Conservation (phyloP, 2,329 filamentous ascomycete species). For the Neocucurbitaria cava region DNA sequence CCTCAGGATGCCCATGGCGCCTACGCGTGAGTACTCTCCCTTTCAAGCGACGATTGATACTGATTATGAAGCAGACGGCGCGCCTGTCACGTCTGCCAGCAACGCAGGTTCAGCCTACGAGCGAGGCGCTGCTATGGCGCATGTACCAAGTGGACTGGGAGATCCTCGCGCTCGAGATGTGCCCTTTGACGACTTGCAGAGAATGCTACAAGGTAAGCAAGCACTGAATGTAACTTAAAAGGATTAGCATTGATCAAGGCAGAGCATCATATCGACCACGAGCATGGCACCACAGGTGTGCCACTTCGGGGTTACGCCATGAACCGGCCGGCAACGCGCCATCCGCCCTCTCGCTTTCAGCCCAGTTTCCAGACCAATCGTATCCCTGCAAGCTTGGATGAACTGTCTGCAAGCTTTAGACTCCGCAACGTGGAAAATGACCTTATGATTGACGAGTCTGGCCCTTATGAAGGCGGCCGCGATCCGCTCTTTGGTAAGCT, state of each 20-base stretch:
- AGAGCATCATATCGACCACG: conserved; percentile 2
- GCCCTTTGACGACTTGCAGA: conserved; percentile 2
- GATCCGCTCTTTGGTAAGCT: conserved; percentile 26
- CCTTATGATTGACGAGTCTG: background rate
- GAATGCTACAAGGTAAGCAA: conserved; percentile 2
- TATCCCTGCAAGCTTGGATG: conserved; percentile 16
- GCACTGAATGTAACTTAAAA: background rate
- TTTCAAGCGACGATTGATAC: background rate
- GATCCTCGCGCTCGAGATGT: background rate
- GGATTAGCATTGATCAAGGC: background rate
- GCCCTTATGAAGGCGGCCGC: background rate
- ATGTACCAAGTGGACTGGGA: background rate
- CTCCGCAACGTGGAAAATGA: conserved; percentile 11
- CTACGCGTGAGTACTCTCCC: background rate
- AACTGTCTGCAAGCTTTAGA: conserved; percentile 22
- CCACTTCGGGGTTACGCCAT: background rate
- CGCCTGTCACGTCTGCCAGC: conserved; percentile 5
- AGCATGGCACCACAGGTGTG: background rate
- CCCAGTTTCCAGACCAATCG: conserved; percentile 1
- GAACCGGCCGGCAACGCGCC: background rate
- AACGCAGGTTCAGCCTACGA: conserved; percentile 5
- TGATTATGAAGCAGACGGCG: conserved; percentile 8
- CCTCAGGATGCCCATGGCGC: background rate
- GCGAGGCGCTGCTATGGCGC: background rate
- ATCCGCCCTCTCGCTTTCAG: background rate